Conservation (phyloP, 257 asterid species). For the Rehmannia glutinosa region DNA sequence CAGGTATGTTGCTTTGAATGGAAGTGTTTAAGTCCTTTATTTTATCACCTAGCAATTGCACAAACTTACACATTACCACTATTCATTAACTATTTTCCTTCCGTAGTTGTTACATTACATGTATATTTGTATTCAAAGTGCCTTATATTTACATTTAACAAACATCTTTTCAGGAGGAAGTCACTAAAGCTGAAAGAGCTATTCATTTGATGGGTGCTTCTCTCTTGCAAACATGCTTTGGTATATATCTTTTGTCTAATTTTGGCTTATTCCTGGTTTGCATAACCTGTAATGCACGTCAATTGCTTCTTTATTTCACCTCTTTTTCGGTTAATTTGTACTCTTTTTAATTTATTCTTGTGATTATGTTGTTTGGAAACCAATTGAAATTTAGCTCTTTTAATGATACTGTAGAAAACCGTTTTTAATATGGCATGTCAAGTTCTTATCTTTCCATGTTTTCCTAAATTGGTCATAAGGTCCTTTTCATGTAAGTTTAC, state of each 20-base stretch:
- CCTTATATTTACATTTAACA: not conserved
- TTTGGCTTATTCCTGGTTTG: conserved; percentile 4
- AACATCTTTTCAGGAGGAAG: conserved; percentile 66
- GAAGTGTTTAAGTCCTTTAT: not conserved
- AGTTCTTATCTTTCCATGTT: not conserved
- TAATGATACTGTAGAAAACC: not conserved
- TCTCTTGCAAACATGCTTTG: conserved; percentile 59
- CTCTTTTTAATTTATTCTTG: not conserved
- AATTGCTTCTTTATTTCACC: not conserved
- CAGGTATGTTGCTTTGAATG: conserved; percentile 44
- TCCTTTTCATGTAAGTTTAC: not conserved
- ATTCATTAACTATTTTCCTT: not conserved
- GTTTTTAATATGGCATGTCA: not conserved
- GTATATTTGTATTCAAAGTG: not conserved
- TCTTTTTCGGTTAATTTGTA: not conserved
- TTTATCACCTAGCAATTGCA: conserved; percentile 6
- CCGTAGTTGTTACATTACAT: not conserved
- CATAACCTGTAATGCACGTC: too few relatives aligned
- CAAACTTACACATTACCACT: not conserved
- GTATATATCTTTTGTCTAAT: conserved; percentile 33
- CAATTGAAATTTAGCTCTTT: not conserved
- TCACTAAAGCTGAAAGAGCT: conserved; percentile 74
- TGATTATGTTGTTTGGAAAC: not conserved
- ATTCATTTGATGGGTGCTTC: conserved; percentile 81
- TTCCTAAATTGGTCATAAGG: not conserved